Evolutionary conservation across 148 eudicot species (phyloP), one percentile per base, ranked within the genome.

Genomic region (Silene latifolia): DNA sequence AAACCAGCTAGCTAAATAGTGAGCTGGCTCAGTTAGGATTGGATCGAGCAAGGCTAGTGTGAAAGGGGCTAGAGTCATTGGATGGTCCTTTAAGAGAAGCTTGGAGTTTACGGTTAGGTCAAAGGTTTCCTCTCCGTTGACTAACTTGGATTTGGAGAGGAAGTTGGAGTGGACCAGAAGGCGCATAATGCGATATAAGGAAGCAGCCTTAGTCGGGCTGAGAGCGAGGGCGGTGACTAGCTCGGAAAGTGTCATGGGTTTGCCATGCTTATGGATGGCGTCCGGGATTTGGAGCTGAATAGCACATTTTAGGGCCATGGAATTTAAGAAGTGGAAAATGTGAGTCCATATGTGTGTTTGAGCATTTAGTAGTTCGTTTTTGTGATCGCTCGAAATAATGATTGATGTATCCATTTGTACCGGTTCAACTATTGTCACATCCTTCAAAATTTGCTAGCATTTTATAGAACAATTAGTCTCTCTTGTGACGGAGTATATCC

Each of bases 301-400:
- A 0, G 85, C 85, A 61, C 87, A 81, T 63, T 79, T 84, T 35
- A 84, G 56, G 19, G 87, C 81, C 76, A 75, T 75, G 5, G 87
- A 82, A 15, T 74, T 79, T 1, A 60, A 47, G 51, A 70, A 84
- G 54, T 14, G 10, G 17, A 65, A 62, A 10, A 64, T 18, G 18
- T 81, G 78, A 48, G 75, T 79, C 74, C 76, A 74, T 76, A 81
- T 64, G 42, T 81, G 81, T 11, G 72, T 74, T 72, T 84, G 80
- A 69, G 84, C 76, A 8, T 78, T 39, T 19, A 80, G 71, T n/a
- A 77, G 72, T 20, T 80, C 73, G 8, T 58, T 77, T 23, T 57
- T 32, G 18, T 73, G 47, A 11, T 77, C 59, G 4, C 5, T 35
- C n/a, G 64, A 0, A 27, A 35, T 9, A 11, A 19, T 51, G 62